Conservation (phyloP, 2,329 filamentous ascomycete species). For the Atkinsonella texensis region DNA sequence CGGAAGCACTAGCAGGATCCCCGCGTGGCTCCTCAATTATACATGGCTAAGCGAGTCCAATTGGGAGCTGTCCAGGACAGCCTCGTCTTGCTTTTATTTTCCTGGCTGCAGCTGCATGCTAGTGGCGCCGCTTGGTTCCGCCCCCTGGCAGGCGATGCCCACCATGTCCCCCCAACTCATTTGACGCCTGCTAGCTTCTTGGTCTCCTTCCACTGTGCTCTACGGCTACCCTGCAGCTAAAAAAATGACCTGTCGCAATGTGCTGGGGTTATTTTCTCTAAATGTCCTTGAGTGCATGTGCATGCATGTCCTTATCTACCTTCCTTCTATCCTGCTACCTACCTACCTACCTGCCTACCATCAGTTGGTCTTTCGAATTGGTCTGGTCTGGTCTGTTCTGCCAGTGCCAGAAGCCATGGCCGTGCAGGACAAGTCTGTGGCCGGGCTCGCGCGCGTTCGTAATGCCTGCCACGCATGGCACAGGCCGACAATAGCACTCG, state of each 20-base stretch:
- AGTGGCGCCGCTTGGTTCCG: constrained; percentile 6
- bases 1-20: constrained; percentile 4
- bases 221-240: background rate
- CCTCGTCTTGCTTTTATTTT: constrained; percentile 2
- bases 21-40: constrained; percentile 6
- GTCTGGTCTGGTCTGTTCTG: too few relatives aligned
- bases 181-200: background rate
- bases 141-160: background rate
- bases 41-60: constrained; percentile 6
- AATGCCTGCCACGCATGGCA: too few relatives aligned
- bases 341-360: too few relatives aligned
- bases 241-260: background rate
- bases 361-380: too few relatives aligned
- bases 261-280: too few relatives aligned
- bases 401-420: too few relatives aligned
- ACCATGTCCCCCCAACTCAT: background rate
- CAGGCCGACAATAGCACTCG: too few relatives aligned
- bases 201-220: background rate
- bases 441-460: too few relatives aligned
- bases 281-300: too few relatives aligned
- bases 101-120: background rate
- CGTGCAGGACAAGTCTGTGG: too few relatives aligned
- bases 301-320: too few relatives aligned
- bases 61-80: background rate
- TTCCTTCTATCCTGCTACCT: too few relatives aligned